Evolutionary conservation across 805 yeast genomes (phyloP), one percentile per base, ranked within the genome.

Genomic region (Cephaloascus fragrans): DNA sequence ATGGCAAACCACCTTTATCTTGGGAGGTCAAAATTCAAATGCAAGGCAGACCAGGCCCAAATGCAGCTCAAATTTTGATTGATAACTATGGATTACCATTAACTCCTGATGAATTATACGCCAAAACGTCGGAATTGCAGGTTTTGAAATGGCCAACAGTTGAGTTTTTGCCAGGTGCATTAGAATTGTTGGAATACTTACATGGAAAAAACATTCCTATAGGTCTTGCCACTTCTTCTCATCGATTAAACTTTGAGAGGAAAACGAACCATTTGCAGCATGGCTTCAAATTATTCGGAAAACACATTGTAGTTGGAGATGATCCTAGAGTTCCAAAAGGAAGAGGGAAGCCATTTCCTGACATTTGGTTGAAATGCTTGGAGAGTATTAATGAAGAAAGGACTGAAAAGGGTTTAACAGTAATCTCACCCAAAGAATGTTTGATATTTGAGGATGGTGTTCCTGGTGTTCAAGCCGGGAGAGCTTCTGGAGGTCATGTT

Each of bases 381-480:
- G 74, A 67, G 16, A 71, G 80, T 12, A 49, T 93, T 39, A 93
- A 93, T 55, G 50, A 53, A 18, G 73, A 74, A 34, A 69, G 79
- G 37, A 49, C 53, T 10, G 56, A 55, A 2, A 50, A 58, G 3
- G 73, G 69, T 3, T 55, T 62, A 19, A 65, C 56, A 2, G 62
- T 61, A 28, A 82, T 90, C 43, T 51, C 56, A 39, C 83, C 90
- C 3, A 78, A 76, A 26, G 96, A 93, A 51, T 84, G 95, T 50
- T 57, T 93, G 26, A 83, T 93, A 2, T 93, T 93, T 58, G 98
- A 93, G 64, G 99, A 93, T 60, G 97, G 96, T 3, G 67, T 88
- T 34, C 89, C 96, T 1, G 99, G 99, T 3, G 90, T 90, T 18
- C 53, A 65, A 15, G 81, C 96, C 3, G 98, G 95, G 12, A 73